A percentile compares a stretch with the other conserved stretches of the same genome.
Conservation (phyloP, 768 basidiomycete species). For the Xerocomus potaroensis region DNA sequence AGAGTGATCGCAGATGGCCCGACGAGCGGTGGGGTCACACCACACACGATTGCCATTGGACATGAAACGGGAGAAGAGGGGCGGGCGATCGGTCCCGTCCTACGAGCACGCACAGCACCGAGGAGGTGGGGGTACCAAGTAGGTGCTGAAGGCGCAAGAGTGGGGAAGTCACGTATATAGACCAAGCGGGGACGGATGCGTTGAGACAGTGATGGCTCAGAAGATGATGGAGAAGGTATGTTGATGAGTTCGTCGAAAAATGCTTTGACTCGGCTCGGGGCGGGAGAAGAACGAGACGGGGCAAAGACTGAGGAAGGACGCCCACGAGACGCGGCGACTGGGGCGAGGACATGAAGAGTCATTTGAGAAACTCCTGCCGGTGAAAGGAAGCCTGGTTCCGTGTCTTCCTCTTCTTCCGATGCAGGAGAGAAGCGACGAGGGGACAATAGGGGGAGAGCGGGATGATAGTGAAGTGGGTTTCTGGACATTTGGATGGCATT, state of each 20-base stretch:
- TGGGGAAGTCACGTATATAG: conserved; percentile 79
- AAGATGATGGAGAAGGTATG: conserved; percentile 35
- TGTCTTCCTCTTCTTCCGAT: conserved; percentile 45
- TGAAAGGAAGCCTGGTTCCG: conserved; percentile 43
- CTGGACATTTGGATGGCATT: conserved; percentile 60
- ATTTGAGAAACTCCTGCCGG: conserved; percentile 35
- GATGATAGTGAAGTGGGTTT: conserved; percentile 72
- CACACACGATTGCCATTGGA: conserved; percentile 83
- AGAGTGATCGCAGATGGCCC: conserved; percentile 34
- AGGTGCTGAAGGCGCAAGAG: conserved; percentile 65
- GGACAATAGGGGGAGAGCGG: conserved; percentile 26
- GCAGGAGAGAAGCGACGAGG: conserved; percentile 22
- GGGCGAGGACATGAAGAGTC: conserved; percentile 44
- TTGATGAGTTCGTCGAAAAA: conserved; percentile 82
- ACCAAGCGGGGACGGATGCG: conserved; percentile 61
- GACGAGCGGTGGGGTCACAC: conserved; percentile 76
- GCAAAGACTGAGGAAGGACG: conserved; percentile 32
- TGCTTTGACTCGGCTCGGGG: conserved; percentile 55
- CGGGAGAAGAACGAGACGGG: conserved; percentile 38
- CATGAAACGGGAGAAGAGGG: conserved; percentile 56
- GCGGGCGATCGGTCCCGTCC: conserved; percentile 59
- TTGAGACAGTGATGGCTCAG: conserved; percentile 25
- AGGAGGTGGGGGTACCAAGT: conserved; percentile 81
- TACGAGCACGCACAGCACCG: conserved; percentile 70
- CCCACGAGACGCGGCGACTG: conserved; percentile 32